These are phyloP conservation scores for Erysimum cheiri DNA, from an alignment of 441 rosid genomes.

Conservation along the genomic window DNA sequence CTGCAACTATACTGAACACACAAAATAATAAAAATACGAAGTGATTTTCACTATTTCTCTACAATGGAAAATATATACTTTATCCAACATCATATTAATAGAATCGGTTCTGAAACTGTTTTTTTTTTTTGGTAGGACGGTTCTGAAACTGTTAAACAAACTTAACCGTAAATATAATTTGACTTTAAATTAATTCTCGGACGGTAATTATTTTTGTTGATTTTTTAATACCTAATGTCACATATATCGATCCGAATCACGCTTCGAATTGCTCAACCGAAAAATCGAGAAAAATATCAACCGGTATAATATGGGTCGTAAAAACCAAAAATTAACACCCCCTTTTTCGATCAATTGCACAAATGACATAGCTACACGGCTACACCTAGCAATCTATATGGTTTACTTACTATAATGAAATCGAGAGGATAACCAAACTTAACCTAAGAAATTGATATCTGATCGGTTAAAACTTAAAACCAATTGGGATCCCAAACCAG, in stretches of 20 bases:
- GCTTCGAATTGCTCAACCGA: background rate
- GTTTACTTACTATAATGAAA: background rate
- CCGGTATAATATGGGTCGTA: background rate
- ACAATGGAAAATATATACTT: background rate
- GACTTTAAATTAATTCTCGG: background rate
- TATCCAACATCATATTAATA: background rate
- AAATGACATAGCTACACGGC: background rate
- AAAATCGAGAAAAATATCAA: background rate
- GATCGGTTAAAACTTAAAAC: slow-evolving; percentile 14
- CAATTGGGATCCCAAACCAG: background rate
- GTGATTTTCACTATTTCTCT: background rate
- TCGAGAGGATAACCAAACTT: background rate
- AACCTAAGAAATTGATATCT: background rate
- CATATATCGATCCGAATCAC: too few species aligned
- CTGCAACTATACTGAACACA: slow-evolving; percentile 15
- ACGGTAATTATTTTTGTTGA: background rate
- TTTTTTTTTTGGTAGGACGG: too few species aligned
- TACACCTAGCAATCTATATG: background rate
- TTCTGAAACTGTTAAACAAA: slow-evolving; percentile 9
- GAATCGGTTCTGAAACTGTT: too few species aligned
- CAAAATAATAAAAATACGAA: background rate
- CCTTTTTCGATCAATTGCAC: background rate
- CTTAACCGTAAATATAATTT: background rate
- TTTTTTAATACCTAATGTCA: too few species aligned
- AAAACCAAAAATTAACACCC: background rate